phyloP scores from a whole-genome alignment of 208 protist species.

The Herpetomonas muscarum region DNA sequence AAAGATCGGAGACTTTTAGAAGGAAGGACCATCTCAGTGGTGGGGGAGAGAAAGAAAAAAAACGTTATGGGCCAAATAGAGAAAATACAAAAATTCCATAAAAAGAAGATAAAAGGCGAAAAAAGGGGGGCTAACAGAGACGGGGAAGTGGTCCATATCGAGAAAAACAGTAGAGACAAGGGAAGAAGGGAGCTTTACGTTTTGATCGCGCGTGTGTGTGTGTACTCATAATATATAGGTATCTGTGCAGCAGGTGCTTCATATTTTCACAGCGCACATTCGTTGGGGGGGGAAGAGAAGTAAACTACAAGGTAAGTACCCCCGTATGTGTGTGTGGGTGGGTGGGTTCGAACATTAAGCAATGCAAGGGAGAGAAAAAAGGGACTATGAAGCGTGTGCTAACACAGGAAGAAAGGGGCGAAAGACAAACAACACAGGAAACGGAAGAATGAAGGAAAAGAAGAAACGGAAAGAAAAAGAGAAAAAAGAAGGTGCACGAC shows the following conservation, averaged over 20 bases:
- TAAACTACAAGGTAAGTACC: conserved; percentile 1
- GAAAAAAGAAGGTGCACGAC: not conserved
- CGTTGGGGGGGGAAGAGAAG: not conserved
- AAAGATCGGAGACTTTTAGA: too few relatives aligned
- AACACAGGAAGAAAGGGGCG: not conserved
- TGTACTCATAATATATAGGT: too few relatives aligned
- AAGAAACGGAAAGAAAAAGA: not conserved
- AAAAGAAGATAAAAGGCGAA: not conserved
- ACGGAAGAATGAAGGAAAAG: not conserved
- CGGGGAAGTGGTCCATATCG: not conserved
- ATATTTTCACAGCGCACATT: too few relatives aligned
- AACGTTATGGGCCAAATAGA: conserved; percentile 7
- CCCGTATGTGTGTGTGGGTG: too few relatives aligned
- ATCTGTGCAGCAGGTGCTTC: too few relatives aligned
- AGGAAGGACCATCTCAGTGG: too few relatives aligned
- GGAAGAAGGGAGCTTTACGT: too few relatives aligned
- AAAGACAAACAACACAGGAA: too few relatives aligned
- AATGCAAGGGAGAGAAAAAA: too few relatives aligned
- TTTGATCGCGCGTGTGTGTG: too few relatives aligned
- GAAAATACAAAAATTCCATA: not conserved
- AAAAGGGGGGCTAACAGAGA: not conserved
- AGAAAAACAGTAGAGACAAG: not conserved
- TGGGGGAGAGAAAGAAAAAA: not conserved
- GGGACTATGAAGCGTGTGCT: not conserved
- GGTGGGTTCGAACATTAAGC: too few relatives aligned